A percentile compares a stretch with the other conserved stretches of the same genome.
These are phyloP conservation scores for Phaeophleospora eucalypticola DNA, from an alignment of 2,329 filamentous ascomycete genomes.

Conservation along the genomic window DNA sequence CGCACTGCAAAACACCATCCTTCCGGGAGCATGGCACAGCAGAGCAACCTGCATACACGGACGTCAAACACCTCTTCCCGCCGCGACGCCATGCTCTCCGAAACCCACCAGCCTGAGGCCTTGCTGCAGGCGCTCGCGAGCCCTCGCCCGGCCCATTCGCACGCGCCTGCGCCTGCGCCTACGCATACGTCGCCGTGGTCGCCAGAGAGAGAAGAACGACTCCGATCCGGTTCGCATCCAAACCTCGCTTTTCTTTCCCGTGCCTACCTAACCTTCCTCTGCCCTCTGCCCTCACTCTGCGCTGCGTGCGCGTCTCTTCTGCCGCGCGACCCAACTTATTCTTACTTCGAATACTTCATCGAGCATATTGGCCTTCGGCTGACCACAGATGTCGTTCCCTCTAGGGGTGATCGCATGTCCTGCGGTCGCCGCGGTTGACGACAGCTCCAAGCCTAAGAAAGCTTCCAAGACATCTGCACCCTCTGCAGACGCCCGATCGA, in stretches of 20 bases:
- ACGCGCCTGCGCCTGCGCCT: too few species aligned
- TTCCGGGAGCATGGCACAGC: constrained; percentile 21
- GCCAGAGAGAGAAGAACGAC: constrained; percentile 1
- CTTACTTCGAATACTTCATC: constrained; percentile 12
- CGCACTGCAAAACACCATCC: constrained; percentile 15
- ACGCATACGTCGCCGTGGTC: neutral
- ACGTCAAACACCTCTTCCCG: constrained; percentile 18
- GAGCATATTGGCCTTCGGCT: constrained; percentile 21
- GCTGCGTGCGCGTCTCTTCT: constrained; percentile 3
- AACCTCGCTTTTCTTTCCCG: neutral
- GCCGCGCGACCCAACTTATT: constrained; percentile 13
- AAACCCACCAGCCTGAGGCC: too few species aligned
- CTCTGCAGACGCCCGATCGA: constrained; percentile 9
- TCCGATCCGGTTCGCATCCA: neutral
- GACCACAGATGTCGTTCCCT: constrained; percentile 25
- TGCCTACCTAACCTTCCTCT: neutral
- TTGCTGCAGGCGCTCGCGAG: too few species aligned
- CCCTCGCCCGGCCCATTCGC: too few species aligned
- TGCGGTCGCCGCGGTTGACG: constrained; percentile 17
- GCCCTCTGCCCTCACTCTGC: too few species aligned
- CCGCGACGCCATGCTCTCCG: constrained; percentile 8
- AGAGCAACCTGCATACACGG: constrained; percentile 19
- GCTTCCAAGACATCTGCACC: constrained; percentile 9
- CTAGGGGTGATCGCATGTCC: constrained; percentile 22
- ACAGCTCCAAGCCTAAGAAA: constrained; percentile 12